phyloP scores from a whole-genome alignment of 2,329 filamentous ascomycete genomes.

The Colletotrichum sp. region DNA sequence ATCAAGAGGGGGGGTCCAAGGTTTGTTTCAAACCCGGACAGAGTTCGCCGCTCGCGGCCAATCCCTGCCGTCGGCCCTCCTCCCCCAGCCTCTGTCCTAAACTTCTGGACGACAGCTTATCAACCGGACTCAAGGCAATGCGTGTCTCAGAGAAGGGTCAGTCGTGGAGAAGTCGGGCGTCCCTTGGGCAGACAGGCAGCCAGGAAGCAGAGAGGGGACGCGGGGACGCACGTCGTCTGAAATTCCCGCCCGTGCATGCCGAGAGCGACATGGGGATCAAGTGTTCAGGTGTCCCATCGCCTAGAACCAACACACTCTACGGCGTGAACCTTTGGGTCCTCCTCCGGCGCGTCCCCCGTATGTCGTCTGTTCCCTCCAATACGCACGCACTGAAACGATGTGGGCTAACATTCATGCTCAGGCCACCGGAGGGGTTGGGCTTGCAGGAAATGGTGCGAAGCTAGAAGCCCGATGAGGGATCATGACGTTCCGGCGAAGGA shows the following conservation, averaged over 20 bases:
- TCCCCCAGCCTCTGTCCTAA: not conserved
- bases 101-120: slow-evolving; percentile 15
- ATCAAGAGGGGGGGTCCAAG: not conserved
- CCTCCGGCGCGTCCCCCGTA: not conserved
- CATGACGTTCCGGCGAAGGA: not conserved
- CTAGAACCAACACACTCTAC: not conserved
- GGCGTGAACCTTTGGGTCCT: not conserved
- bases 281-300: not conserved
- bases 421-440: slow-evolving; percentile 11
- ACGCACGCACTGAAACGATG: slow-evolving; percentile 21
- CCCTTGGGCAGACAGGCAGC: not conserved
- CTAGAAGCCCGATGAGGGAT: not conserved
- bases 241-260: not conserved
- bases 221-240: slow-evolving; percentile 11
- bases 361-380: not conserved
- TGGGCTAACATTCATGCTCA: slow-evolving; percentile 9
- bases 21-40: slow-evolving; percentile 20
- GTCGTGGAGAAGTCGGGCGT: not conserved
- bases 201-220: not conserved
- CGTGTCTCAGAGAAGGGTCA: slow-evolving; percentile 7
- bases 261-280: slow-evolving; percentile 2
- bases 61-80: not conserved
- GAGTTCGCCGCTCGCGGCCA: slow-evolving; percentile 8
- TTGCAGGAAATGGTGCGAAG: not conserved
- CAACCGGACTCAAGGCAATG: slow-evolving; percentile 13